These are phyloP conservation scores for Agaricus sinodeliciosus DNA, from an alignment of 768 basidiomycete genomes.

Conservation along the genomic window DNA sequence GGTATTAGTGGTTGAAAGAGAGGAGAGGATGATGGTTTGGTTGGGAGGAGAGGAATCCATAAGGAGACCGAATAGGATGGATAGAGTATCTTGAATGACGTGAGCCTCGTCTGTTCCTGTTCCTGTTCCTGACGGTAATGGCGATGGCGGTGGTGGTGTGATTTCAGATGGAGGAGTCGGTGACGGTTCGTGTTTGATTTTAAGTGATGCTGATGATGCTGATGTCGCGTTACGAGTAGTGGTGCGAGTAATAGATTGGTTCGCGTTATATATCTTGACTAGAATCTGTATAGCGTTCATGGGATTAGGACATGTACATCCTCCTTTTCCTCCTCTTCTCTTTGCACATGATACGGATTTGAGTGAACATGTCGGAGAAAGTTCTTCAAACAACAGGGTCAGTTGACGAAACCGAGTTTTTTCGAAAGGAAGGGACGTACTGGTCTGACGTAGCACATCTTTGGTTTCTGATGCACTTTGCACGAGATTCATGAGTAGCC, in stretches of 20 bases:
- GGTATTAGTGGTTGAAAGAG: slow-evolving; percentile 16
- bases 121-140: slow-evolving; percentile 14
- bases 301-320: slow-evolving; percentile 45
- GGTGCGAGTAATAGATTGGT: slow-evolving; percentile 18
- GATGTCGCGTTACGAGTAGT: slow-evolving; percentile 11
- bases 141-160: background rate
- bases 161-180: slow-evolving; percentile 12
- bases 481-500: slow-evolving; percentile 69
- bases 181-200: slow-evolving; percentile 14
- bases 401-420: no score
- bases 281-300: slow-evolving; percentile 46
- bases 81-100: slow-evolving; percentile 67
- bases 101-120: slow-evolving; percentile 36
- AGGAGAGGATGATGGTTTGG: slow-evolving; percentile 25
- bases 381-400: slow-evolving; percentile 25
- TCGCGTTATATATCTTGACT: slow-evolving; percentile 38
- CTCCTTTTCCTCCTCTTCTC: slow-evolving; percentile 27
- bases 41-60: slow-evolving; percentile 34
- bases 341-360: slow-evolving; percentile 40
- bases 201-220: background rate
- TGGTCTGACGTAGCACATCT: slow-evolving; percentile 35
- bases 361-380: slow-evolving; percentile 46
- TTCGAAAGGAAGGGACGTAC: slow-evolving; percentile 30
- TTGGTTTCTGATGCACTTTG: slow-evolving; percentile 50
- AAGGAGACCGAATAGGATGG: slow-evolving; percentile 62